Evolutionary conservation across 768 basidiomycete species (phyloP).

Genomic region (Tylopilus plumbeoviolaceoides): DNA sequence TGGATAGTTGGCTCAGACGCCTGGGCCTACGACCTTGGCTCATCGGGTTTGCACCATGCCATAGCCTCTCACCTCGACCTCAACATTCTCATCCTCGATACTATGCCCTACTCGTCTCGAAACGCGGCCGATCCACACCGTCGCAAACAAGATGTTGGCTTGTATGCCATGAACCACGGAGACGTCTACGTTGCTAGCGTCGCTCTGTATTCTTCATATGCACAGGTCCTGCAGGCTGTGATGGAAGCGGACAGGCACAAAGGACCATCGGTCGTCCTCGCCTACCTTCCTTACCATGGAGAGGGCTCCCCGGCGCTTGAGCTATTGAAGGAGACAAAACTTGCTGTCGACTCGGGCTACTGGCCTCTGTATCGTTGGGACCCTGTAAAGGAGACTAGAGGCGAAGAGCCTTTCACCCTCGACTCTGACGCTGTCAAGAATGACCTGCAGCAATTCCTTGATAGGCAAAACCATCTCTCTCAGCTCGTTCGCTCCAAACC

Average conservation of each 20-base stretch:
- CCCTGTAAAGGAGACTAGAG: conserved; percentile 71
- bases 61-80: conserved; percentile 88
- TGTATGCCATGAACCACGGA: conserved; percentile 98
- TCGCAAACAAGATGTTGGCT: conserved; percentile 92
- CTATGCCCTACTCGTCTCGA: conserved; percentile 80
- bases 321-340: conserved; percentile 95
- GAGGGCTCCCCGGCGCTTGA: conserved; percentile 80
- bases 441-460: conserved; percentile 89
- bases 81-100: conserved; percentile 95
- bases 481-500: conserved; percentile 84
- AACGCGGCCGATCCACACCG: conserved; percentile 64
- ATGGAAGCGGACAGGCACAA: conserved; percentile 86
- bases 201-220: conserved; percentile 93
- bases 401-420: conserved; percentile 83
- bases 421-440: conserved; percentile 94
- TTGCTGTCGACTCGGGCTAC: conserved; percentile 93
- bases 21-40: conserved; percentile 96
- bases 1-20: conserved; percentile 99
- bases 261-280: conserved; percentile 89
- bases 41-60: conserved; percentile 92
- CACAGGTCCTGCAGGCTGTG: conserved; percentile 88
- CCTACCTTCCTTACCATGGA: conserved; percentile 84
- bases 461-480: conserved; percentile 93
- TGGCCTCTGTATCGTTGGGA: conserved; percentile 99
- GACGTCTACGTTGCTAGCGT: conserved; percentile 94